Evolutionary conservation across 352 stramenopile species (phyloP), one percentile per base, ranked within the genome.

Genomic region (Aphanomyces cochlioides): DNA sequence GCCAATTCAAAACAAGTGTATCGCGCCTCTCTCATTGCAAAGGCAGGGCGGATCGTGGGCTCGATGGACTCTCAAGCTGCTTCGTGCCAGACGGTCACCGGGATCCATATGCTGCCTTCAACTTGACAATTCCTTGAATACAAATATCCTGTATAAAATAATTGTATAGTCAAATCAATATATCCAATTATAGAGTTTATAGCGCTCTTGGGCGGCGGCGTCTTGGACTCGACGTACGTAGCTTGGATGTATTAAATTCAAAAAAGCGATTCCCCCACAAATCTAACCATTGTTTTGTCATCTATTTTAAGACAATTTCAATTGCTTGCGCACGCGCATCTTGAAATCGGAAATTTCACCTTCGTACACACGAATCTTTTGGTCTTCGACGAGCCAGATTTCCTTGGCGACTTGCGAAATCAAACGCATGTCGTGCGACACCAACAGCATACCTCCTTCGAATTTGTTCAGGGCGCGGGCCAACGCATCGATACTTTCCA

Each of bases 291-390:
- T 28, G 28, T 28, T 28, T 28, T 28, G 28, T 28, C 28, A 28
- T 28, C 28, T 28, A 28, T 28, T 58, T 37, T 61, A 61, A 8
- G 34, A 79, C 50, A 93, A 77, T 78, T 92, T 93, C 48, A 93
- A 83, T 80, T 93, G 86, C 77, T 90, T 89, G 66, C 82, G 80
- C 65, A 97, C 84, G 60, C 85, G 78, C 82, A 95, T 93, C 82
- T 99, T 99, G 79, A 99, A 99, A 75, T 98, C 92, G 70, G 91
- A 90, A 75, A 99, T 99, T 78, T 99, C 96, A 53, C 96, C 97
- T 53, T 98, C 82, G 83, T 98, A 99, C 56, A 95, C 92, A 7
- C 81, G 87, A 64, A 99, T 96, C 63, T 89, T 91, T 72, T 98
- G 96, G 75, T 99, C 85, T 73, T 99, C 96, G 72, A 98, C 97